Base-by-base conservation (phyloP, 257 asterid genomes). In the Gentiana straminea region DNA sequence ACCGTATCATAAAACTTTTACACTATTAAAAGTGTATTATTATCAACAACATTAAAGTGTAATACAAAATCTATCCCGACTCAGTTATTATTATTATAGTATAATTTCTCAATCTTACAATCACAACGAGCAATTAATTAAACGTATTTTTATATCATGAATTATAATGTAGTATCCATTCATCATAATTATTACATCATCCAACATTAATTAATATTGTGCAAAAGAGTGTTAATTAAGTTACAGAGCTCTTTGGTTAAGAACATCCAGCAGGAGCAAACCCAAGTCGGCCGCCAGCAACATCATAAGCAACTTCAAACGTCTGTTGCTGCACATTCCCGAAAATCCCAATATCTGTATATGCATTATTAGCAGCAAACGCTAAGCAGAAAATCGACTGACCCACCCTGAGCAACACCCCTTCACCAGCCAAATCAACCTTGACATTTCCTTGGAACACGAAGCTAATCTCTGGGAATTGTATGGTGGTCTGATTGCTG, bases 311-410 rank as follows among this genome's bases (percentile, higher is more conserved):
- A 33, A 85, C 84, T 44, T 85, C 83, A 38, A 82, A 55, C 5
- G 86, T 83, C 70, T 76, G 79, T 71, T 88, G 95, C 51, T 88
- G 94, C 49, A 73, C 58, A 56, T 88, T 88, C 36, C 95, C 94
- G 0, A 76, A 75, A 38, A 89, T 85, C 2, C 73, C 82, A 49
- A 58, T 45, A 35, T 57, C 71, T 8, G 51, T 54, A 12, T 64
- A 78, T 10, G 55, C 77, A 0, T 52, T 57, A 9, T 83, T 86
- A 13, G 70, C 83, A 0, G 86, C 94, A 33, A 89, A 85, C 32
- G 94, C 92, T 47, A 89, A 78, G 63, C 97, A 89, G 2, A 59
- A 69, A 6, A 36, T 59, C 2, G 85, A 34, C 2, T 49, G 4
- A 4, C 43, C 48, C 3, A 50, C n/a, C 0, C 38, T 33, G 0